phyloP scores from a whole-genome alignment of 306 rosid species.

The Quercus agrifolia region DNA sequence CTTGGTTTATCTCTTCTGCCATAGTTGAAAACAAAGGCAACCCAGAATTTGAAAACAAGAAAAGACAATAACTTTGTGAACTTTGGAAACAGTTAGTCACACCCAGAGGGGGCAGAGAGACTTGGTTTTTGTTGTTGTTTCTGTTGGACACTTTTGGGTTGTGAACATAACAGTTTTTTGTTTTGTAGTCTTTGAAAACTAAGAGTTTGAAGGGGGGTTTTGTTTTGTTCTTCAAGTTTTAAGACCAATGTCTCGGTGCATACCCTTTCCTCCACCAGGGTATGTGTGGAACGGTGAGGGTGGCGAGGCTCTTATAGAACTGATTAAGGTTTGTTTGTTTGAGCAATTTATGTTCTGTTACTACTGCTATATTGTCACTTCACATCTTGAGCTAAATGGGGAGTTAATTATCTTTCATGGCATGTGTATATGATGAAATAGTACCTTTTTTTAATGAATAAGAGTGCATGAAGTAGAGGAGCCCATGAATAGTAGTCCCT shows the following conservation, averaged over 20 bases:
- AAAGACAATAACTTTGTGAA: not conserved
- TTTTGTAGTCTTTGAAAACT: not conserved
- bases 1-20: not conserved
- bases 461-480: too few relatives aligned
- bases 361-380: not conserved
- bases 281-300: conserved; percentile 15
- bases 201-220: not conserved
- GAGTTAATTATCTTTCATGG: not conserved
- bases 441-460: not conserved
- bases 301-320: conserved; percentile 12
- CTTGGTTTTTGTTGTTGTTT: not conserved
- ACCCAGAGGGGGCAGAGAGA: not conserved
- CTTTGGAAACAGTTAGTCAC: not conserved
- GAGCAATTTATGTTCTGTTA: not conserved
- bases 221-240: not conserved
- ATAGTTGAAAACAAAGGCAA: not conserved
- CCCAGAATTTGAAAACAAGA: not conserved
- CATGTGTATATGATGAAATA: not conserved
- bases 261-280: conserved; percentile 32
- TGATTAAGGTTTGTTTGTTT: conserved; percentile 13
- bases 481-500: not conserved
- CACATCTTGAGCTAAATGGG: too few relatives aligned
- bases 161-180: not conserved
- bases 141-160: not conserved
- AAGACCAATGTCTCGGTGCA: conserved; percentile 21